Evolutionary conservation across 179 eudicot species (phyloP).

Genomic region (Corrigiola litoralis): DNA sequence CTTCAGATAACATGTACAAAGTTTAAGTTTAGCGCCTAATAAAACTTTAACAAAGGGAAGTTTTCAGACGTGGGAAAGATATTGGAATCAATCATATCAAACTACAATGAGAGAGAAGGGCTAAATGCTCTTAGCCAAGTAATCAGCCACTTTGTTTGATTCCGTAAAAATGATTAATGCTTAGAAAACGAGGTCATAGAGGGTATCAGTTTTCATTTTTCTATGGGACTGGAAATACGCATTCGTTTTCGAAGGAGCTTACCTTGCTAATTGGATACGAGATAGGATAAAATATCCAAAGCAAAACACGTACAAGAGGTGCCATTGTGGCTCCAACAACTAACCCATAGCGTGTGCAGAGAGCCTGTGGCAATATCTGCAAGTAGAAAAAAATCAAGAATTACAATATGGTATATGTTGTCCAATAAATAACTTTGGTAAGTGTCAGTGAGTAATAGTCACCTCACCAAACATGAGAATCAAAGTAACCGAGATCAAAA

Average conservation of each 20-base stretch:
- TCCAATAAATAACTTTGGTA: not conserved
- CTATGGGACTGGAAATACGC: too few relatives aligned
- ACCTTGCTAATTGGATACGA: constrained; percentile 98
- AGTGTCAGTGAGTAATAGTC: constrained; percentile 7
- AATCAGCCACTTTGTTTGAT: too few relatives aligned
- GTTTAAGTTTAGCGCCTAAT: not conserved
- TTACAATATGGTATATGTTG: not conserved
- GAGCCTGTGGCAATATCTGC: constrained; percentile 91
- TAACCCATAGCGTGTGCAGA: constrained; percentile 95
- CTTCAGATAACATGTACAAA: not conserved
- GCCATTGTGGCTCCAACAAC: constrained; percentile 84
- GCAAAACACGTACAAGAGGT: constrained; percentile 78
- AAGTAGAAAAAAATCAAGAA: constrained; percentile 18
- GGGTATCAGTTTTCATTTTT: too few relatives aligned
- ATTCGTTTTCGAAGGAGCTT: too few relatives aligned
- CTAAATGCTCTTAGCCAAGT: too few relatives aligned
- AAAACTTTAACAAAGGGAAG: not conserved
- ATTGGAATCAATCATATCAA: too few relatives aligned
- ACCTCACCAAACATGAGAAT: constrained; percentile 99
- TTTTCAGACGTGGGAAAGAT: too few relatives aligned
- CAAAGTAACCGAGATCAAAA: constrained; percentile 83
- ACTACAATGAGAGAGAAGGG: too few relatives aligned
- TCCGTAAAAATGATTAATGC: too few relatives aligned
- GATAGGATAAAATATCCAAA: constrained; percentile 71
- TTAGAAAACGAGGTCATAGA: too few relatives aligned